Percentiles rank a stretch among this genome's conserved stretches.
phyloP scores from a whole-genome alignment of 805 yeast genomes.

The Nakazawaea anatomiae region DNA sequence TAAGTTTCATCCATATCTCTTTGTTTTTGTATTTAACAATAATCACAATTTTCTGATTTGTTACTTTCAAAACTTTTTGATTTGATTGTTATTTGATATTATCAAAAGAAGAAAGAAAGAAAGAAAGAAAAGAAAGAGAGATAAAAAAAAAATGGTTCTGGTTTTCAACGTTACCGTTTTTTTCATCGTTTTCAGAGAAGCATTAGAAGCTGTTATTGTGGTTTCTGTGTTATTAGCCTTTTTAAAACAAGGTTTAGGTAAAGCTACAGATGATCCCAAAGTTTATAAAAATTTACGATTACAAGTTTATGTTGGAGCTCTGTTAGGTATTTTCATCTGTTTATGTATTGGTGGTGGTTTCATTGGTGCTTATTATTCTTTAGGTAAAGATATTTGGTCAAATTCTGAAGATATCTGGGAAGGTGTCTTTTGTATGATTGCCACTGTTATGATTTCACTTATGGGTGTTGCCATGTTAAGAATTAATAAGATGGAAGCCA shows the following conservation, averaged over 20 bases:
- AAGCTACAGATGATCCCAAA: slow-evolving; percentile 20
- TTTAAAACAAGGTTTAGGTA: slow-evolving; percentile 81
- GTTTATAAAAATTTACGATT: slow-evolving; percentile 56
- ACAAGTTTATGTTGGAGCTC: slow-evolving; percentile 88
- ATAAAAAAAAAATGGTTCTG: slow-evolving; percentile 30
- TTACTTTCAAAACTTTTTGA: not conserved
- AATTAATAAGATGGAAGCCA: slow-evolving; percentile 91
- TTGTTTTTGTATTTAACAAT: too few relatives aligned
- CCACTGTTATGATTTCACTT: slow-evolving; percentile 78
- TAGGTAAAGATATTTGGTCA: slow-evolving; percentile 80
- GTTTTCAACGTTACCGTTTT: slow-evolving; percentile 73
- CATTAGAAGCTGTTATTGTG: slow-evolving; percentile 87
- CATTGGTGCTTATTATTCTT: slow-evolving; percentile 86
- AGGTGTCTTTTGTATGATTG: slow-evolving; percentile 89
- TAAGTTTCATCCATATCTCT: too few relatives aligned
- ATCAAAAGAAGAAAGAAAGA: not conserved
- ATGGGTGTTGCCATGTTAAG: slow-evolving; percentile 98
- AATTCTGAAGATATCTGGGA: slow-evolving; percentile 93
- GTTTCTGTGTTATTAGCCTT: slow-evolving; percentile 90
- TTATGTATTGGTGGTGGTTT: slow-evolving; percentile 84
- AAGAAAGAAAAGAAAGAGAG: not conserved
- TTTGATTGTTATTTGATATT: too few relatives aligned
- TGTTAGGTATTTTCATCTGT: slow-evolving; percentile 71
- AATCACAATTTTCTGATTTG: not conserved
- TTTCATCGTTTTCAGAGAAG: slow-evolving; percentile 89